Evolutionary conservation across 495 filamentous ascomycete genomes (phyloP).

Genomic region (Podospora pseudopauciseta): DNA sequence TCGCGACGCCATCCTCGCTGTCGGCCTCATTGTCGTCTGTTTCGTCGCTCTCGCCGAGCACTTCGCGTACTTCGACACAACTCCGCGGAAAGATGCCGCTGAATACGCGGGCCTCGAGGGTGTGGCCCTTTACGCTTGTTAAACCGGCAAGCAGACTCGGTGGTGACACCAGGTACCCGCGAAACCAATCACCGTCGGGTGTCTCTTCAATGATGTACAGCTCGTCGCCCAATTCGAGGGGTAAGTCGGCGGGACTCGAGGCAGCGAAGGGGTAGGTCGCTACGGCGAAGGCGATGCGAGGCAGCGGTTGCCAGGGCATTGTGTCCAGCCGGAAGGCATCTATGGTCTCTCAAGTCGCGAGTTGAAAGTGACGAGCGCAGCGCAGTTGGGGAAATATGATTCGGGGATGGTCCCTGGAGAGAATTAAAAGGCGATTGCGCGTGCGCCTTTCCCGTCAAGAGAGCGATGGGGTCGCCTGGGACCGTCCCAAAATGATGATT

Average conservation of each 20-base stretch:
- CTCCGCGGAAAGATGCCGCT: conserved; percentile 92
- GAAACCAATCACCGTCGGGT: conserved; percentile 79
- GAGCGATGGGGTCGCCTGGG: not conserved
- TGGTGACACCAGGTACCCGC: conserved; percentile 91
- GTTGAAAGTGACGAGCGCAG: not conserved
- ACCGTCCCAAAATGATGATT: not conserved
- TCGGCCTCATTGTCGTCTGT: conserved; percentile 43
- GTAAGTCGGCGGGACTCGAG: conserved; percentile 83
- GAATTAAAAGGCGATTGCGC: not conserved
- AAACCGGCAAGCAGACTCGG: conserved; percentile 89
- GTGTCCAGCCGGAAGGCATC: conserved; percentile 33
- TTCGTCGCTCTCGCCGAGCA: conserved; percentile 60
- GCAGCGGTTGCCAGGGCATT: conserved; percentile 97
- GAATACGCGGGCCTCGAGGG: conserved; percentile 91
- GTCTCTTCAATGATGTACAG: conserved; percentile 98
- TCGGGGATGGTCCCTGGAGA: not conserved
- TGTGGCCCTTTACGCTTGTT: conserved; percentile 87
- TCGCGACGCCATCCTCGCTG: conserved; percentile 31
- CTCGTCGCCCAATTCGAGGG: conserved; percentile 94
- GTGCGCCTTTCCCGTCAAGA: not conserved
- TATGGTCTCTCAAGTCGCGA: conserved; percentile 9
- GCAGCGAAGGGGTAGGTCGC: conserved; percentile 90
- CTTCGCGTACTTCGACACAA: conserved; percentile 79
- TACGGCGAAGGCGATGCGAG: conserved; percentile 95
- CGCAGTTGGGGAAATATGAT: not conserved